Evolutionary conservation across 2,329 filamentous ascomycete genomes (phyloP).

Genomic region (Ceratocystis lukuohia): DNA sequence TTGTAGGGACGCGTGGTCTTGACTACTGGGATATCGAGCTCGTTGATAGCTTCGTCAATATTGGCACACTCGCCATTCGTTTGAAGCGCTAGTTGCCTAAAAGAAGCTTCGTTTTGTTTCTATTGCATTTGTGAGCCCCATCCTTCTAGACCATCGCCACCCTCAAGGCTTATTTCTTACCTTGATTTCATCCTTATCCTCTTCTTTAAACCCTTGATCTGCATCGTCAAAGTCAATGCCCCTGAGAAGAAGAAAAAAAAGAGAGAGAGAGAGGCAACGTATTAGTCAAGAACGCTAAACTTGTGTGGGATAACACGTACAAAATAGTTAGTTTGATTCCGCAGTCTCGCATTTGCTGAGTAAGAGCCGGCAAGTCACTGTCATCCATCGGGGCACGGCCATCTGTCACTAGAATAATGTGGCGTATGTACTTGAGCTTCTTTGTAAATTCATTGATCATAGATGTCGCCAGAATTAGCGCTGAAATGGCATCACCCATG

Average conservation of each 20-base stretch:
- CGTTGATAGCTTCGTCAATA: conserved; percentile 68
- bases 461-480: conserved; percentile 70
- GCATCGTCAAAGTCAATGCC: conserved; percentile 88
- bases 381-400: conserved; percentile 56
- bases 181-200: conserved; percentile 63
- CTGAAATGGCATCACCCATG: conserved; percentile 73
- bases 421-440: conserved; percentile 66
- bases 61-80: conserved; percentile 63
- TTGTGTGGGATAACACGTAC: conserved; percentile 35
- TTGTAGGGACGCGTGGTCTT: conserved; percentile 65
- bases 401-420: conserved; percentile 77
- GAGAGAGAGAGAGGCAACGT: no score
- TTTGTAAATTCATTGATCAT: conserved; percentile 74
- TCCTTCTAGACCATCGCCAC: neutral
- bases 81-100: conserved; percentile 57
- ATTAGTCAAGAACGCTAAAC: neutral
- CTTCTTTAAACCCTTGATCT: conserved; percentile 84
- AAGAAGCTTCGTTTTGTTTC: conserved; percentile 53
- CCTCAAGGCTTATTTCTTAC: conserved; percentile 42
- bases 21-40: conserved; percentile 61
- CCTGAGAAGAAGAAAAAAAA: conserved; percentile 29
- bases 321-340: conserved; percentile 67
- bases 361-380: conserved; percentile 51
- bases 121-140: conserved; percentile 18
- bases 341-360: conserved; percentile 58